Evolutionary conservation across 139 green algal genomes (phyloP).

Genomic region (Ettlia oleoabundans): DNA sequence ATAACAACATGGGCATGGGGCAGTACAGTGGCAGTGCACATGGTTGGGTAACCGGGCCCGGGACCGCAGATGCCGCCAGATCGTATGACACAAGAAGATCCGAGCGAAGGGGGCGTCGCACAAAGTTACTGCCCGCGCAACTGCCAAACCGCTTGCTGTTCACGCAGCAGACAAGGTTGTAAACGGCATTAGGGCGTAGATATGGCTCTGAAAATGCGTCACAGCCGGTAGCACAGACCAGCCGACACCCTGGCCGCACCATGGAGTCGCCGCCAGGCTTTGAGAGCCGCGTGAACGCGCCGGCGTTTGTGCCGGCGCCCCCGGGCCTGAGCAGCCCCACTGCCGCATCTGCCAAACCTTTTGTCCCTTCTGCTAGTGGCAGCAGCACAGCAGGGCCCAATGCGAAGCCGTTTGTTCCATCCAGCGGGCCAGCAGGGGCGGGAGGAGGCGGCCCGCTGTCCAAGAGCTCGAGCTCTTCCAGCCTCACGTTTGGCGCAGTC

Average conservation of each 20-base stretch:
- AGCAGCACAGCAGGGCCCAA: background rate
- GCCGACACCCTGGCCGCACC: background rate
- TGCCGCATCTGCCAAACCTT: background rate
- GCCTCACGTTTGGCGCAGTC: conserved; percentile 26
- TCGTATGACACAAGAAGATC: no score
- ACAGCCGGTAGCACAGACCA: background rate
- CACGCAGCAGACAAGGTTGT: background rate
- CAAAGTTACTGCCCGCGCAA: no score
- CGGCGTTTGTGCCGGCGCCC: background rate
- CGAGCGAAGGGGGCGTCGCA: no score
- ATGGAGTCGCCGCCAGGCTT: background rate
- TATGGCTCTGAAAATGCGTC: background rate
- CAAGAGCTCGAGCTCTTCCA: conserved; percentile 5
- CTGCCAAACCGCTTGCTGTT: no score
- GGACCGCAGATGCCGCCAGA: no score
- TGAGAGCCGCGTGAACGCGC: conserved; percentile 4
- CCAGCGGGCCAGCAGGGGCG: background rate
- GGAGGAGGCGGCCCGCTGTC: background rate
- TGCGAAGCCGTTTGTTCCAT: conserved; percentile 14
- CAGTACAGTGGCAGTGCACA: no score
- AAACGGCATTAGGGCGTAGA: background rate
- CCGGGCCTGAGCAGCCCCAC: conserved; percentile 1
- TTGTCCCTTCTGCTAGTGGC: background rate
- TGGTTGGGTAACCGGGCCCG: no score
- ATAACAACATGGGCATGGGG: no score